Evolutionary conservation across 1,139 yeast genomes (phyloP).

Genomic region (Taphrina sp.): DNA sequence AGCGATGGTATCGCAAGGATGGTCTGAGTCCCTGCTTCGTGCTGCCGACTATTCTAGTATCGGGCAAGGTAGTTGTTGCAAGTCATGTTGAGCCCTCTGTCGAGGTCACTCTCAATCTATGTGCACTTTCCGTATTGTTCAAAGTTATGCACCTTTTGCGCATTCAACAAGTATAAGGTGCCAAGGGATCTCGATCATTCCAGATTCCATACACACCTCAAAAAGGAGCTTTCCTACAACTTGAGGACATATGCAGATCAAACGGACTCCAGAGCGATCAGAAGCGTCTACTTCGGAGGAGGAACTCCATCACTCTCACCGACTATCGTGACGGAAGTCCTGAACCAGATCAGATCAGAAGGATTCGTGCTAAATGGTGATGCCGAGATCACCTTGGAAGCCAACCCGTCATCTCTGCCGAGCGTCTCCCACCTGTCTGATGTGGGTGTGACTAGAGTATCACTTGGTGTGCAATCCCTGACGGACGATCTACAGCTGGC

Average conservation of each 20-base stretch:
- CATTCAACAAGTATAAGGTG: constrained; percentile 28
- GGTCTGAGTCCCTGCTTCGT: too few species aligned
- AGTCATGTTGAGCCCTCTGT: not conserved
- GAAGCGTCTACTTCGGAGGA: constrained; percentile 31
- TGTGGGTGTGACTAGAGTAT: constrained; percentile 21
- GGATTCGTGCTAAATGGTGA: not conserved
- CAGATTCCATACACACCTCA: not conserved
- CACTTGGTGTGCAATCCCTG: constrained; percentile 29
- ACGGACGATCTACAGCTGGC: not conserved
- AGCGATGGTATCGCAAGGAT: too few species aligned
- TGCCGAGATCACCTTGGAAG: constrained; percentile 27
- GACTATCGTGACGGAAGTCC: constrained; percentile 13
- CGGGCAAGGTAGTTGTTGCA: too few species aligned
- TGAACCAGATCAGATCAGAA: not conserved
- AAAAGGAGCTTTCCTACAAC: constrained; percentile 4
- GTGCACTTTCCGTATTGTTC: constrained; percentile 31
- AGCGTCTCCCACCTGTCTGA: not conserved
- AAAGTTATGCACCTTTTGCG: constrained; percentile 28
- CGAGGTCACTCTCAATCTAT: constrained; percentile 20
- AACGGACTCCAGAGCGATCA: not conserved
- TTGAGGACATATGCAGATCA: not conserved
- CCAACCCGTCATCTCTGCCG: constrained; percentile 31
- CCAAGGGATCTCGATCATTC: not conserved
- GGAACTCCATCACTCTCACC: constrained; percentile 30
- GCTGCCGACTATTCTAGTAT: too few species aligned